Percentiles rank a stretch among this genome's conserved stretches.
Conservation (phyloP, 2,329 filamentous ascomycete genomes). For the Colletotrichum euphorbiae region DNA sequence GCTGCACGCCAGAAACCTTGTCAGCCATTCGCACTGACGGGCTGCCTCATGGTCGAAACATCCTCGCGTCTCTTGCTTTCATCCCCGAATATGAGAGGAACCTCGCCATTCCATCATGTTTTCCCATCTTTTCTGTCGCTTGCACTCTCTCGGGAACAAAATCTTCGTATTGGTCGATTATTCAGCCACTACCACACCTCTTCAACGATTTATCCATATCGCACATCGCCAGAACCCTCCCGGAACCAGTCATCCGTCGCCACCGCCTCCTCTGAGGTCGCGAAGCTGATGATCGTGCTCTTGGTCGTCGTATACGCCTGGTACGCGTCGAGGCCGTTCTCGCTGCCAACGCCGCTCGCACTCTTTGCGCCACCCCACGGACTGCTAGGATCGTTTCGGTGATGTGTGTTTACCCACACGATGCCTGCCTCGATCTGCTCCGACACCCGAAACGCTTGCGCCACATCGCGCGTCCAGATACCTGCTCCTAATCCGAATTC, state of each 20-base stretch:
- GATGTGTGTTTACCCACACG: conserved; percentile 71
- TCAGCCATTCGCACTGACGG: conserved; percentile 21
- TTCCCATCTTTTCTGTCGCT: neutral
- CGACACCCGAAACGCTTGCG: conserved; percentile 78
- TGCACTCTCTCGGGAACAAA: neutral
- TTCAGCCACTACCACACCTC: neutral
- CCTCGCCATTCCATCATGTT: neutral
- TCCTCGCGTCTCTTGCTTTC: conserved; percentile 3
- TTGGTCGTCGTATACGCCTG: conserved; percentile 70
- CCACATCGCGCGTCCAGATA: conserved; percentile 80
- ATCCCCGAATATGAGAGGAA: conserved; percentile 38
- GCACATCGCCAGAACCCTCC: conserved; percentile 65
- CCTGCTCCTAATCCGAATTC: conserved; percentile 82
- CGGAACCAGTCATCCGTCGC: conserved; percentile 75
- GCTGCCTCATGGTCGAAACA: conserved; percentile 22
- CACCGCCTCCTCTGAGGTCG: conserved; percentile 62
- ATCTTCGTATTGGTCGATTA: neutral
- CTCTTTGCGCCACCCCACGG: conserved; percentile 75
- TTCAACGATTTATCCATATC: conserved; percentile 61
- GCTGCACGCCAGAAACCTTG: conserved; percentile 8
- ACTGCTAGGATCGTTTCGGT: conserved; percentile 78
- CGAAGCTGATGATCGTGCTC: conserved; percentile 78
- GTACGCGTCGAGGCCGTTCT: conserved; percentile 76
- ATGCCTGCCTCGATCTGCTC: conserved; percentile 76
- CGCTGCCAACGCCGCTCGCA: conserved; percentile 75